Evolutionary conservation across 2,329 filamentous ascomycete species (phyloP).

Genomic region (Alternaria longipes): DNA sequence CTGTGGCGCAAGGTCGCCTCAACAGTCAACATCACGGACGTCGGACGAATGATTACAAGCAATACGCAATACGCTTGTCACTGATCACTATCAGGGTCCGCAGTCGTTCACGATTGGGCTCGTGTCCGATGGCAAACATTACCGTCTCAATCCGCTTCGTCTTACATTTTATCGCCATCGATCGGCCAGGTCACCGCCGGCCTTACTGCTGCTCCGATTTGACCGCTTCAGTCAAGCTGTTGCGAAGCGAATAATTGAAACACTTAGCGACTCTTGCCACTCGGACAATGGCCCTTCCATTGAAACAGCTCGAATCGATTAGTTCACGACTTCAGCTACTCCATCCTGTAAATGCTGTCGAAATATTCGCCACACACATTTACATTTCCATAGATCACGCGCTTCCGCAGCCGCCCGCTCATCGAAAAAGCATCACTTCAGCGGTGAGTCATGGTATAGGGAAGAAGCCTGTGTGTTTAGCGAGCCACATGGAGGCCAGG

Average conservation of each 20-base stretch:
- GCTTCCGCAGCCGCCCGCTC: constrained; percentile 6
- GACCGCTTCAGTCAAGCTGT: constrained; percentile 8
- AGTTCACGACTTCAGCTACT: constrained; percentile 16
- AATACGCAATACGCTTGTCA: constrained; percentile 20
- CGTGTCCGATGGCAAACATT: constrained; percentile 17
- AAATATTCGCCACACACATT: constrained; percentile 6
- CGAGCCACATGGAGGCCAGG: constrained; percentile 26
- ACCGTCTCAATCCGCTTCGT: constrained; percentile 18
- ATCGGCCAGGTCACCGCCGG: constrained; percentile 22
- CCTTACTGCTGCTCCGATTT: constrained; percentile 13
- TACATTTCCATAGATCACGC: constrained; percentile 1
- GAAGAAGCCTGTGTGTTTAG: constrained; percentile 28
- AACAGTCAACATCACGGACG: constrained; percentile 26
- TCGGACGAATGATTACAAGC: constrained; percentile 26
- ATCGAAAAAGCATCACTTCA: constrained; percentile 10
- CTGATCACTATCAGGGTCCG: constrained; percentile 12
- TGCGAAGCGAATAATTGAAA: constrained; percentile 15
- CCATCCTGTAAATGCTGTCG: not conserved
- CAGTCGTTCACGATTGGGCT: constrained; percentile 8
- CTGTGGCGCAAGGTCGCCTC: constrained; percentile 39
- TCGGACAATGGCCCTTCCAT: constrained; percentile 2
- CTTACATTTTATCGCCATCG: constrained; percentile 11
- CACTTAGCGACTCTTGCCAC: constrained; percentile 11
- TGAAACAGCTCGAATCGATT: constrained; percentile 3
- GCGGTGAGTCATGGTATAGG: constrained; percentile 35